Evolutionary conservation across 1,284 basidiomycete genomes (phyloP).

Genomic region (Cutaneotrichosporon sp.): DNA sequence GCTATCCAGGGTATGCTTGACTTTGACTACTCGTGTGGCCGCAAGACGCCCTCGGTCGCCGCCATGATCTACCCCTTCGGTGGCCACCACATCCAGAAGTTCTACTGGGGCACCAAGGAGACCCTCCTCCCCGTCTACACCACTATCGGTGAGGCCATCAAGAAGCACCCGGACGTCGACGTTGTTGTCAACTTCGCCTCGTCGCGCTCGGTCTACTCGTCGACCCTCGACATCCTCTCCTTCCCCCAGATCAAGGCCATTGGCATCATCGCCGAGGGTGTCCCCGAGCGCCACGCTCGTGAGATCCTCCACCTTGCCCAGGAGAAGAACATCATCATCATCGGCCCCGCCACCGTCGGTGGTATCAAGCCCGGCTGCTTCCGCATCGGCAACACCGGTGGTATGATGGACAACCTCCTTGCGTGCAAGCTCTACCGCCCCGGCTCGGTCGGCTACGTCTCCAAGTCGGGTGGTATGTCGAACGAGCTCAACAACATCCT

Average conservation of each 20-base stretch:
- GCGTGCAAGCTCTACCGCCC: slow-evolving; percentile 97
- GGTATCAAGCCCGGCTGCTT: slow-evolving; percentile 99
- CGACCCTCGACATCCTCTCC: slow-evolving; percentile 85
- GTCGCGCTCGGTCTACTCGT: slow-evolving; percentile 90
- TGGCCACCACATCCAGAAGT: slow-evolving; percentile 99
- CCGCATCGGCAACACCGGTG: slow-evolving; percentile 99
- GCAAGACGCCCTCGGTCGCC: slow-evolving; percentile 85
- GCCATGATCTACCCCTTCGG: slow-evolving; percentile 99
- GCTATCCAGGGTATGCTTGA: slow-evolving; percentile 99
- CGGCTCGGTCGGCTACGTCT: slow-evolving; percentile 97
- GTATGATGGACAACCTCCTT: slow-evolving; percentile 99
- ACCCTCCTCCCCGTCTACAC: slow-evolving; percentile 98
- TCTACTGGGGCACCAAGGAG: slow-evolving; percentile 99
- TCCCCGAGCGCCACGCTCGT: slow-evolving; percentile 94
- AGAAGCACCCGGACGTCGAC: slow-evolving; percentile 96
- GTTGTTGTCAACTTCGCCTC: slow-evolving; percentile 99
- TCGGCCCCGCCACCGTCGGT: slow-evolving; percentile 97
- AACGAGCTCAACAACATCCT: slow-evolving; percentile 99
- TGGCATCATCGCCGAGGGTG: slow-evolving; percentile 97
- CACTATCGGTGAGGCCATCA: slow-evolving; percentile 83
- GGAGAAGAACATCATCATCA: slow-evolving; percentile 87
- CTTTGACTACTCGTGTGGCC: slow-evolving; percentile 98
- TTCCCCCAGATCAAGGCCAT: slow-evolving; percentile 76
- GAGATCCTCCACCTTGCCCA: slow-evolving; percentile 91
- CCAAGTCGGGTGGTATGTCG: slow-evolving; percentile 99